Evolutionary conservation across 2,329 filamentous ascomycete genomes (phyloP), one percentile per base, ranked within the genome.

Genomic region (Stenocarpella maydis): DNA sequence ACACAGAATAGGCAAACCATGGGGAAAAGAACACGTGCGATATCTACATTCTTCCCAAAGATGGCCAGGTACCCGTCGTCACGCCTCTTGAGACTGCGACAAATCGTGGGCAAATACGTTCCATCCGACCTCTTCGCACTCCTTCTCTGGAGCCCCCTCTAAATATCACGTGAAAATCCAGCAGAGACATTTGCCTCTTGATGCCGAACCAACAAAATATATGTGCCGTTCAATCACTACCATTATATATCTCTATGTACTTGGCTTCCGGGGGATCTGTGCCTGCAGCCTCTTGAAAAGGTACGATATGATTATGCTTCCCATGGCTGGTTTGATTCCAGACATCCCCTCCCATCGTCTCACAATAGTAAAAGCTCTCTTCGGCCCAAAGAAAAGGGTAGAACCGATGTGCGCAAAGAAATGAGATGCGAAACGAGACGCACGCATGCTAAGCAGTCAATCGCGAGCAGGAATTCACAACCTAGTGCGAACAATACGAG

Each of bases 81-180:
- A 49, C 67, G 69, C 28, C n/a, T 64, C 24, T 54, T 37, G 2
- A 69, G 55, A 49, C 37, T 71, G 7, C 41, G 67, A 24, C 26
- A 37, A 5, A 24, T 69, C 10, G 4, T 71, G 3, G 43, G 50
- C 10, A 67, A 55, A 31, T 61, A 55, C 21, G 21, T 71, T 14
- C 67, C 31, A 0, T 26, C 54, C 3, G 67, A 69, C 45, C 9
- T 71, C 1, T 67, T 71, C 28, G 41, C 41, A 24, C 28, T 54
- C n/a, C 55, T 71, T 45, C 69, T 71, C 6, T 71, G 55, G 21
- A 71, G 64, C 6, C 69, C 69, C 6, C n/a, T 63, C 34, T 71
- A 47, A 50, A 14, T 12, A 26, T 52, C 31, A 50, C 24, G 43
- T 52, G 24, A 39, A 17, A 12, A n/a, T 15, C 12, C 19, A 34